Base-by-base conservation (phyloP, 208 protist genomes). In the Crithidia sp. region DNA sequence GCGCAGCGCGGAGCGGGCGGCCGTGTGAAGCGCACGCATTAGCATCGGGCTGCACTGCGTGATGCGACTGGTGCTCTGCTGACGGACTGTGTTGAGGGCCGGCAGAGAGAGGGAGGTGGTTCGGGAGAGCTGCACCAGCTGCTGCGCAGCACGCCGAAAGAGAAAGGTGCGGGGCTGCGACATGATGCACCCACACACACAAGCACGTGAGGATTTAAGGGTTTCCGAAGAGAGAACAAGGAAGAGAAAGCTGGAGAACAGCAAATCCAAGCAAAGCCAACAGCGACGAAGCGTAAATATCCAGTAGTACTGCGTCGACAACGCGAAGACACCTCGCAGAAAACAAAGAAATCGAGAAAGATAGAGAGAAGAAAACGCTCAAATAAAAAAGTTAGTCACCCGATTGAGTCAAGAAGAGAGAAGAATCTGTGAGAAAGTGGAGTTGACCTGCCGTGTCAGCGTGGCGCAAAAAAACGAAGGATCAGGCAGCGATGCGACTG, bases 121-220 rank as follows among this genome's bases (percentile, higher is more conserved):
- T 3, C 50, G 28, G 17, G 67, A 41, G 37, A 71, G 47, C 37
- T 45, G 40, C 13, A 56, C 17, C 16, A 77, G 60, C 28, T 50
- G 58, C 67, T 56, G 74, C 19, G 67, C 52, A 10, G 68, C 49
- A 3, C 54, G 62, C 40, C 61, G 53, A 47, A 58, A 5, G 16
- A 45, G 2, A 13, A 70, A 60, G 8, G 37, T 19, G 59, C 37
- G 16, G 7, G 36, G 12, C 13, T 49, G 55, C 52, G 43, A 69
- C 74, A 79, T 79, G 58, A 49, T 49, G 45, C 12, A 49, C 45
- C 45, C 12, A n/a, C 16, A 64, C 53, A 69, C 43, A 49, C 44
- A 61, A 62, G 59, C 4, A 40, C 17, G 50, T 67, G 28, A 28
- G 28, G 1, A 13, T 49, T 49, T 49, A 14, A 14, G 12, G 9